Percentiles rank a stretch among this genome's conserved stretches.
Conservation (phyloP, 2,329 filamentous ascomycete species). For the Colletotrichum camelliae region DNA sequence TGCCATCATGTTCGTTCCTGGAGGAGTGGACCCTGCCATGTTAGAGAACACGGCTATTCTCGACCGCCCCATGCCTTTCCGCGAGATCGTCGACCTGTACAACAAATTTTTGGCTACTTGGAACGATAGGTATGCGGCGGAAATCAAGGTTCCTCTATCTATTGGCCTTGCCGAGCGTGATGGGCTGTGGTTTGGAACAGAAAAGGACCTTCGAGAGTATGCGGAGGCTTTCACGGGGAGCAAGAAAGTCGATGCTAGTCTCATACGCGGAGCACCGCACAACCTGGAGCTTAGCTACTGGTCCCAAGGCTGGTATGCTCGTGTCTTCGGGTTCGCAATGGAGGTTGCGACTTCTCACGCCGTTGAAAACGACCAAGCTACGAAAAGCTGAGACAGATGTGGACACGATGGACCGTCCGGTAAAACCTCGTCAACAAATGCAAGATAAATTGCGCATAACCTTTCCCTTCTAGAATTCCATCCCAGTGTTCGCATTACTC, state of each 20-base stretch:
- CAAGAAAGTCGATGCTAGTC: constrained; percentile 20
- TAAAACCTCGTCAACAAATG: neutral
- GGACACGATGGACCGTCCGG: neutral
- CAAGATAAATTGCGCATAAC: neutral
- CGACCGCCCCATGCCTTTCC: constrained; percentile 15
- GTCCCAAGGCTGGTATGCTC: too few relatives aligned
- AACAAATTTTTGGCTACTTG: constrained; percentile 15
- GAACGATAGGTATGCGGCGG: constrained; percentile 2
- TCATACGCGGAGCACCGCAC: constrained; percentile 20
- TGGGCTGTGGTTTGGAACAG: constrained; percentile 19
- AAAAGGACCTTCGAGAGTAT: constrained; percentile 21
- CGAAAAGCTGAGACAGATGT: neutral
- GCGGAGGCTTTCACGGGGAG: constrained; percentile 20
- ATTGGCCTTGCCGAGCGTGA: constrained; percentile 25
- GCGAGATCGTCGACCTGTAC: constrained; percentile 13
- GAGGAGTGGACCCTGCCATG: constrained; percentile 21
- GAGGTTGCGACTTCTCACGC: neutral
- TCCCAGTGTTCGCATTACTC: neutral
- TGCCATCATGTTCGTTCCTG: constrained; percentile 17
- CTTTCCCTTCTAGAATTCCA: neutral
- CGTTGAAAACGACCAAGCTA: neutral
- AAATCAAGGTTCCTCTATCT: constrained; percentile 23
- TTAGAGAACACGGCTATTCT: constrained; percentile 19
- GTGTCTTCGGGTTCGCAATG: too few relatives aligned
- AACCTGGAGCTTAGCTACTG: constrained; percentile 24